Percentiles rank a stretch among this genome's conserved stretches.
These are phyloP conservation scores for Suillus subalutaceus DNA, from an alignment of 768 basidiomycete species.

Conservation along the genomic window DNA sequence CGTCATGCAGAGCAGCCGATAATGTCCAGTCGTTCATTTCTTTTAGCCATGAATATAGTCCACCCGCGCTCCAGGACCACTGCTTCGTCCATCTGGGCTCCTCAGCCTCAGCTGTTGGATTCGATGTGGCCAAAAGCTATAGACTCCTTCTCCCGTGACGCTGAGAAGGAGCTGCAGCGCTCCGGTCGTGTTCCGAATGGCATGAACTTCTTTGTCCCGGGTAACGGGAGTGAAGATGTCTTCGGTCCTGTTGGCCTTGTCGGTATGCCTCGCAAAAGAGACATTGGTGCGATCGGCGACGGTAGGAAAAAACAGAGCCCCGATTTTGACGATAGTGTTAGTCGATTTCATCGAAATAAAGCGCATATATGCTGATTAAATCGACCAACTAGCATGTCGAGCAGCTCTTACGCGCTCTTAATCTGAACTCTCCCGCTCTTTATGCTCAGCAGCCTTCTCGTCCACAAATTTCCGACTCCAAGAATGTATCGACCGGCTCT, in stretches of 20 bases:
- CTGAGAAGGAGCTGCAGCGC: slow-evolving; percentile 42
- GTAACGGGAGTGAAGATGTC: slow-evolving; percentile 56
- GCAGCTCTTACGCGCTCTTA: slow-evolving; percentile 76
- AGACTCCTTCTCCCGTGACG: slow-evolving; percentile 59
- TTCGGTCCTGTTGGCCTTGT: slow-evolving; percentile 57
- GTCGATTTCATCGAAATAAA: slow-evolving; percentile 25
- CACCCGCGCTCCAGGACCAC: slow-evolving; percentile 44
- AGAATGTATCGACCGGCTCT: slow-evolving; percentile 45
- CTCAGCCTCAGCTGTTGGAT: slow-evolving; percentile 71
- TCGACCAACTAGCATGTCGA: slow-evolving; percentile 66
- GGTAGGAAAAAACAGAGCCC: slow-evolving; percentile 68
- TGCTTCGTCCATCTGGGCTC: slow-evolving; percentile 78
- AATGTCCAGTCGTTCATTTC: slow-evolving; percentile 32
- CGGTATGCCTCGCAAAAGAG: slow-evolving; percentile 43
- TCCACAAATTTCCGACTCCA: slow-evolving; percentile 45
- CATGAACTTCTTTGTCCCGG: slow-evolving; percentile 23
- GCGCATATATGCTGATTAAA: slow-evolving; percentile 33
- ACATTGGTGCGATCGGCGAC: slow-evolving; percentile 78
- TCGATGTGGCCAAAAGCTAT: slow-evolving; percentile 69
- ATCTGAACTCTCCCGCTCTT: slow-evolving; percentile 76
- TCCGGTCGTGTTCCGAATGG: slow-evolving; percentile 30
- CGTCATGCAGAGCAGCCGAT: slow-evolving; percentile 31
- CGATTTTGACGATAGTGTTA: slow-evolving; percentile 51
- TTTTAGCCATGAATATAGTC: slow-evolving; percentile 43
- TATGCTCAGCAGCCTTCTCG: slow-evolving; percentile 46